phyloP scores from a whole-genome alignment of 805 yeast genomes.

The Yamadazyma philogaea region DNA sequence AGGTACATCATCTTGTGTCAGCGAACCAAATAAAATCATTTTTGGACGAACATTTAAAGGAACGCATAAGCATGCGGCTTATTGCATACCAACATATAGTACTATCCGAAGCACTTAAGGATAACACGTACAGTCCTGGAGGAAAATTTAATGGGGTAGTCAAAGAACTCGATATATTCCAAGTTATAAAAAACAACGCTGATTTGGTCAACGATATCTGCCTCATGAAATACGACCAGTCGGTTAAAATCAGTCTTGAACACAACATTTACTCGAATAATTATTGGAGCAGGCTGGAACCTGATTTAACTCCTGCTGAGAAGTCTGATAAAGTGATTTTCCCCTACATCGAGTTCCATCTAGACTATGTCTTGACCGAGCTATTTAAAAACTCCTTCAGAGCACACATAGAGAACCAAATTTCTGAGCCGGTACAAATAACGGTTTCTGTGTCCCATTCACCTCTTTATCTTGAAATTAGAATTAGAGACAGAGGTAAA shows the following conservation, averaged over 20 bases:
- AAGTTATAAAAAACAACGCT: constrained; percentile 60
- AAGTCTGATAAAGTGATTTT: constrained; percentile 55
- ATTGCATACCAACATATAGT: constrained; percentile 82
- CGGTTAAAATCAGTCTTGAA: constrained; percentile 59
- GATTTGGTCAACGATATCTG: constrained; percentile 82
- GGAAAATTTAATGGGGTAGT: constrained; percentile 55
- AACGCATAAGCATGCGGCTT: constrained; percentile 82
- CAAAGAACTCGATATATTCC: constrained; percentile 59
- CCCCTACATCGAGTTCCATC: constrained; percentile 83
- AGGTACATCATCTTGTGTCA: constrained; percentile 49
- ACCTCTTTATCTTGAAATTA: constrained; percentile 55
- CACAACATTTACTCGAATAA: constrained; percentile 27
- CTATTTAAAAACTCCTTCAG: constrained; percentile 81
- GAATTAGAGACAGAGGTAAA: constrained; percentile 84
- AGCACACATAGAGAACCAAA: constrained; percentile 75
- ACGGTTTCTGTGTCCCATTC: constrained; percentile 34
- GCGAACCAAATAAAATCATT: constrained; percentile 54
- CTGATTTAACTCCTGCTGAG: constrained; percentile 13
- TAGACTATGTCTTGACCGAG: constrained; percentile 86
- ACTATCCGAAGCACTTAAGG: constrained; percentile 42
- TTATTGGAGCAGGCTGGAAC: constrained; percentile 30
- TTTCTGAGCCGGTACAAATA: constrained; percentile 36
- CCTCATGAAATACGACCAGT: constrained; percentile 75
- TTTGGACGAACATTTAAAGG: constrained; percentile 72
- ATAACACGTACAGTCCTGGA: constrained; percentile 51